A percentile compares a stretch with the other conserved stretches of the same genome.
These are phyloP conservation scores for Moringa oleifera DNA, from an alignment of 345 rosid species.

Conservation along the genomic window DNA sequence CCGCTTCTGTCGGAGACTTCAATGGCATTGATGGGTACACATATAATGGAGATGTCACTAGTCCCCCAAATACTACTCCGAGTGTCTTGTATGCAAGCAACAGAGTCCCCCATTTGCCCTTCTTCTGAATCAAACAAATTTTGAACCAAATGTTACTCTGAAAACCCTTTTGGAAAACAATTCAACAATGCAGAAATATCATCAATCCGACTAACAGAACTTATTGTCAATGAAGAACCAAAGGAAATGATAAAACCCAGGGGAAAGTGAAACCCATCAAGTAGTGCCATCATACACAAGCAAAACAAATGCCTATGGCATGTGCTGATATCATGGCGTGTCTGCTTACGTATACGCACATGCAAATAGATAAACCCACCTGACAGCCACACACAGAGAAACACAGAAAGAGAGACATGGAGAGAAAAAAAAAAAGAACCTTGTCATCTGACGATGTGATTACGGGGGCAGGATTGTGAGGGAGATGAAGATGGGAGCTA, in stretches of 20 bases:
- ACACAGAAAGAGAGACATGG: neutral
- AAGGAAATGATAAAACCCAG: too few relatives aligned
- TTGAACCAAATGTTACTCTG: too few relatives aligned
- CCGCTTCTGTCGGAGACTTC: constrained; percentile 52
- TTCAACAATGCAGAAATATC: too few relatives aligned
- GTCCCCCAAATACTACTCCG: constrained; percentile 74
- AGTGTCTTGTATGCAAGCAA: constrained; percentile 51
- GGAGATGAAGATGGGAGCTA: neutral
- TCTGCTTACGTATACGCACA: too few relatives aligned
- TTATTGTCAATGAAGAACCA: too few relatives aligned
- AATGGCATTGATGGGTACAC: constrained; percentile 63
- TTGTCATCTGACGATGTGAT: neutral
- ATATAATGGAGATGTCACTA: constrained; percentile 63
- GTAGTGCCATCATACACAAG: too few relatives aligned
- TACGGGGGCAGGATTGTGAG: neutral
- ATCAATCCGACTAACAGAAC: neutral
- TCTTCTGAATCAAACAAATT: constrained; percentile 18
- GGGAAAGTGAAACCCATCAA: too few relatives aligned
- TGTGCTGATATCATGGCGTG: too few relatives aligned
- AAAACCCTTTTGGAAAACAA: neutral
- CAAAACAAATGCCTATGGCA: too few relatives aligned
- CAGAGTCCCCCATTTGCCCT: constrained; percentile 27
- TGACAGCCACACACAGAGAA: too few relatives aligned
- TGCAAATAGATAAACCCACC: too few relatives aligned
- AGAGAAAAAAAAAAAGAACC: neutral